Conservation (phyloP, 306 rosid genomes). For the Cicer pinnatifidum region DNA sequence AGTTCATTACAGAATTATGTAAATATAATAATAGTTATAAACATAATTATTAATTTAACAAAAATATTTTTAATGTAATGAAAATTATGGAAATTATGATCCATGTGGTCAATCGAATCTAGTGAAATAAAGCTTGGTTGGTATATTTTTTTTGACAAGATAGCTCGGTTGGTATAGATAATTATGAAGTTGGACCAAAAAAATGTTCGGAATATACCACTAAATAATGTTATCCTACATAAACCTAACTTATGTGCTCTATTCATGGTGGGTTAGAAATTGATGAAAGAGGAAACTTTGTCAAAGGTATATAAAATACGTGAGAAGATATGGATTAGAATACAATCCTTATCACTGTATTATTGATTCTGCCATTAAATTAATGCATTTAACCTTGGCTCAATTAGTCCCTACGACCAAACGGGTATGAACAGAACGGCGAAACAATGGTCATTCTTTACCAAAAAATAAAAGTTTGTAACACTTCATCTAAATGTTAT, state of each 20-base stretch:
- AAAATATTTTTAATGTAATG: neutral
- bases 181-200: neutral
- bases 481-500: conserved; percentile 41
- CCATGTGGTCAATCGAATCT: neutral
- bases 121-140: neutral
- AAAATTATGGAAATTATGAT: neutral
- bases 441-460: conserved; percentile 34
- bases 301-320: neutral
- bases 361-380: conserved; percentile 11
- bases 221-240: neutral
- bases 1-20: neutral
- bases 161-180: neutral
- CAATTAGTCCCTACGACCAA: neutral
- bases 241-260: neutral
- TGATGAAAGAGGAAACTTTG: conserved; percentile 9
- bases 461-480: conserved; percentile 40
- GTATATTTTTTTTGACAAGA: no score
- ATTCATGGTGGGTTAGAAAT: conserved; percentile 16
- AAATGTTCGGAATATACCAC: neutral
- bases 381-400: conserved; percentile 32
- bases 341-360: conserved; percentile 34
- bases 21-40: neutral
- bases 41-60: neutral
- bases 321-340: conserved; percentile 15
- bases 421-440: neutral